Evolutionary conservation across 73 alveolate species (phyloP), one percentile per base, ranked within the genome.

Genomic region (Paramecium octaurelia): DNA sequence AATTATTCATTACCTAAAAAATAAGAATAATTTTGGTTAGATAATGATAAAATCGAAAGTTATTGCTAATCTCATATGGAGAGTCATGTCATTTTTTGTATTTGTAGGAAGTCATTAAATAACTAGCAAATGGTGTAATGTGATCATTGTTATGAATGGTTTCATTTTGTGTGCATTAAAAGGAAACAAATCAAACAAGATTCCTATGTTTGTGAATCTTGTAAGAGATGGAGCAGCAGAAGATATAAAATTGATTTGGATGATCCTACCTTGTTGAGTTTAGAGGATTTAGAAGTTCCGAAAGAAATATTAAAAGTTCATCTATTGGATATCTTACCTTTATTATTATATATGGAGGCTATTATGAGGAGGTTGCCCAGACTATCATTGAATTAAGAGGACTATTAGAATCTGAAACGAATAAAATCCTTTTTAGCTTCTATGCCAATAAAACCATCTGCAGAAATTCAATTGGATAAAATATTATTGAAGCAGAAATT

Each of bases 131-230:
- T 75, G 88, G 88, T 75, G 12, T 75, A 75, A 75, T 75, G 88
- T 20, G 88, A 75, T n/a, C 8, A 24, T 36, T 75, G 88, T 36
- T 75, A 75, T 75, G 88, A 75, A 6, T 75, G 88, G 88, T 75
- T 14, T 35, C 88, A 75, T 75, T 75, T 36, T 75, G 43, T 18
- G 5, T 75, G 88, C 9, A 36, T 75, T 36, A 75, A 75, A 20
- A 36, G 2, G n/a, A 29, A 12, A 34, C 16, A 34, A 14, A 21
- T 75, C 5, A 75, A 40, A 75, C 42, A 75, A 14, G 68, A 14
- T 6, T 75, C 34, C 6, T 75, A 75, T 75, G 6, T 75, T n/a
- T 75, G 88, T 75, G 88, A 75, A 40, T 64, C 69, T 31, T 75
- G 88, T 44, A 75, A 75, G 18, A 18, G 7, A 75, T 75, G 88